Evolutionary conservation across 2,329 filamentous ascomycete species (phyloP).

Genomic region (Pestalotiopsis sp.): DNA sequence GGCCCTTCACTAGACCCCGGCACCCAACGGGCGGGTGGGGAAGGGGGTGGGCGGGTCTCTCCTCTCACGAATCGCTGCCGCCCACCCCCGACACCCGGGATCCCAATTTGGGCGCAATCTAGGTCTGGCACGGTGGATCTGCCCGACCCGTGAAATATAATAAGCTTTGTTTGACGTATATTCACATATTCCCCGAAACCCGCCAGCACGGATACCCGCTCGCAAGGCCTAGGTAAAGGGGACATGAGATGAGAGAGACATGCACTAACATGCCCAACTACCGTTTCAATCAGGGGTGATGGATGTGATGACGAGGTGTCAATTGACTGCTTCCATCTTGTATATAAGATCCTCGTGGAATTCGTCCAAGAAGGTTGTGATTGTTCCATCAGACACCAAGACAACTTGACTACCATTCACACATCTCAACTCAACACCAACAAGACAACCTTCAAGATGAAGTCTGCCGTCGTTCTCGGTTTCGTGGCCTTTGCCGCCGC

Average conservation of each 20-base stretch:
- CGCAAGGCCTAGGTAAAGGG: background rate
- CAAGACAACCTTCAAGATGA: background rate
- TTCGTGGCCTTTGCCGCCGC: background rate
- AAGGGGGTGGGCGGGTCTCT: background rate
- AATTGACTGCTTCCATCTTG: background rate
- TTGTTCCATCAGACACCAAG: background rate
- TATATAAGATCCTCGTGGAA: background rate
- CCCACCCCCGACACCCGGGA: background rate
- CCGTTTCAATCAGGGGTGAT: background rate
- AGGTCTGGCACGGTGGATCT: constrained; percentile 9
- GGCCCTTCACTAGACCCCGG: background rate
- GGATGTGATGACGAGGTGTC: background rate
- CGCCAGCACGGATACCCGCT: constrained; percentile 1
- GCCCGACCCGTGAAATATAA: background rate
- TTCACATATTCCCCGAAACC: constrained; percentile 5
- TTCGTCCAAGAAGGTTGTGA: background rate
- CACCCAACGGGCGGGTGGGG: background rate
- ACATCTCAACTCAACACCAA: background rate
- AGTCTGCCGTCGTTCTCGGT: background rate
- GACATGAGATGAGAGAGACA: too few relatives aligned
- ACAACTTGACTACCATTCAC: background rate
- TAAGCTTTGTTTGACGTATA: constrained; percentile 13
- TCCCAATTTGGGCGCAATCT: constrained; percentile 3
- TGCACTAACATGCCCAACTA: background rate
- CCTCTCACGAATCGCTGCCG: background rate